Evolutionary conservation across 495 filamentous ascomycete genomes (phyloP).

Genomic region (Hypoxylon fuscum): DNA sequence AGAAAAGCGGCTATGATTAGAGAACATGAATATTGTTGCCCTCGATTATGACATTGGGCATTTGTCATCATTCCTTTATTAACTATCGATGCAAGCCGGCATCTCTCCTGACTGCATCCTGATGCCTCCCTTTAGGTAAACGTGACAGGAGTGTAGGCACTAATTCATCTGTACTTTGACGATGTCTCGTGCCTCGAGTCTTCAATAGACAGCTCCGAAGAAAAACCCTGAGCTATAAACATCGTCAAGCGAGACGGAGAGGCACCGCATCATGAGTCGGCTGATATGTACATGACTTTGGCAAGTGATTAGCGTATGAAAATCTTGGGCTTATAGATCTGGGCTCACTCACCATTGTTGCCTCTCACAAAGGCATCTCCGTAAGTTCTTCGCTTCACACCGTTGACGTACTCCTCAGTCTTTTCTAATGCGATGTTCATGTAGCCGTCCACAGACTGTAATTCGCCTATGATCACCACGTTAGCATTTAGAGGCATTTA

Average conservation of each 20-base stretch:
- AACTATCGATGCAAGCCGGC: neutral
- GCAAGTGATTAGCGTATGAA: slow-evolving; percentile 9
- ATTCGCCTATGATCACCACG: slow-evolving; percentile 67
- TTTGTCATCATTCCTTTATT: neutral
- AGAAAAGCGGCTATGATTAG: slow-evolving; percentile 10
- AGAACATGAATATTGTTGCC: slow-evolving; percentile 12
- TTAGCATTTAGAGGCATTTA: no score
- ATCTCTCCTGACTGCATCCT: neutral
- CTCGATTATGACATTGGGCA: slow-evolving; percentile 10
- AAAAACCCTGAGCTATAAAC: neutral
- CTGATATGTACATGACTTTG: slow-evolving; percentile 80
- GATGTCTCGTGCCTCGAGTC: neutral
- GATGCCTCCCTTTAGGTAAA: neutral
- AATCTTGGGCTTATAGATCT: neutral
- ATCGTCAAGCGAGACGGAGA: neutral
- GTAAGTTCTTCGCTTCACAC: slow-evolving; percentile 79
- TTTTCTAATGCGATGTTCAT: slow-evolving; percentile 99
- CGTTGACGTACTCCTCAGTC: slow-evolving; percentile 89
- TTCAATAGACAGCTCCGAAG: neutral
- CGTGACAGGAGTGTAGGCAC: no score
- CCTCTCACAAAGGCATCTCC: slow-evolving; percentile 96
- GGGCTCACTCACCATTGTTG: slow-evolving; percentile 78
- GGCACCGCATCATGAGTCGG: slow-evolving; percentile 56
- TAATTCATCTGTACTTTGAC: neutral
- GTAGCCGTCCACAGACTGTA: slow-evolving; percentile 99